A percentile compares a stretch with the other conserved stretches of the same genome.
Evolutionary conservation across 306 rosid species (phyloP).

Genomic region (Trifolium pratense): DNA sequence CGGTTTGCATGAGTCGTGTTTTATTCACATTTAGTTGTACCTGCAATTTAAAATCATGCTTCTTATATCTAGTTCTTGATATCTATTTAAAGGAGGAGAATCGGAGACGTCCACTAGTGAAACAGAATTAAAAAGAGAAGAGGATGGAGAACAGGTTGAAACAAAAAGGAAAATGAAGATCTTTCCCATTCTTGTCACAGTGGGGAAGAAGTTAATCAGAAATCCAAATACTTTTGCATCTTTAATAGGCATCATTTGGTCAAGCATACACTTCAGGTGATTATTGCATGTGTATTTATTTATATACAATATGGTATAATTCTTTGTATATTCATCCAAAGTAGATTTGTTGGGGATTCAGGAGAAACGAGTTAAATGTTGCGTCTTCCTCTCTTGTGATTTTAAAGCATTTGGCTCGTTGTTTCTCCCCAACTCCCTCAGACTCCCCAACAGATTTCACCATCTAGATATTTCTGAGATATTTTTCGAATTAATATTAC

Average conservation of each 20-base stretch:
- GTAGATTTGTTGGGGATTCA: no score
- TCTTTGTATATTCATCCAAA: no score
- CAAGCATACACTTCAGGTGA: slow-evolving; percentile 77
- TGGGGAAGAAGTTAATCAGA: slow-evolving; percentile 67
- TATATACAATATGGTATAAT: no score
- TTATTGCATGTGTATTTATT: background rate
- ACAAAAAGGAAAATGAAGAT: slow-evolving; percentile 52
- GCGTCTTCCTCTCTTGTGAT: no score
- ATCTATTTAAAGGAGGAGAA: slow-evolving; percentile 55
- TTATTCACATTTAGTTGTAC: no score
- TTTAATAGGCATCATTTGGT: slow-evolving; percentile 76
- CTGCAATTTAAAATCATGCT: background rate
- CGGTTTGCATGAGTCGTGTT: no score
- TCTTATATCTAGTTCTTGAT: slow-evolving; percentile 28
- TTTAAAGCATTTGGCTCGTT: no score
- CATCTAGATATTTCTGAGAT: background rate
- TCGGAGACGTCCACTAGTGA: slow-evolving; percentile 49
- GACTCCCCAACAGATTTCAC: no score
- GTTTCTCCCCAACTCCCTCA: no score
- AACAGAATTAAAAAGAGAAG: slow-evolving; percentile 53
- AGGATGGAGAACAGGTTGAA: slow-evolving; percentile 45
- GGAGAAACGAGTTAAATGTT: no score
- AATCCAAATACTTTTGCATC: slow-evolving; percentile 96
- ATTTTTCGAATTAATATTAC: no score
- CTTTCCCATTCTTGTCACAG: slow-evolving; percentile 56